A percentile compares a stretch with the other conserved stretches of the same genome.
Conservation (phyloP, 148 eudicot genomes). For the Cornus kousa region DNA sequence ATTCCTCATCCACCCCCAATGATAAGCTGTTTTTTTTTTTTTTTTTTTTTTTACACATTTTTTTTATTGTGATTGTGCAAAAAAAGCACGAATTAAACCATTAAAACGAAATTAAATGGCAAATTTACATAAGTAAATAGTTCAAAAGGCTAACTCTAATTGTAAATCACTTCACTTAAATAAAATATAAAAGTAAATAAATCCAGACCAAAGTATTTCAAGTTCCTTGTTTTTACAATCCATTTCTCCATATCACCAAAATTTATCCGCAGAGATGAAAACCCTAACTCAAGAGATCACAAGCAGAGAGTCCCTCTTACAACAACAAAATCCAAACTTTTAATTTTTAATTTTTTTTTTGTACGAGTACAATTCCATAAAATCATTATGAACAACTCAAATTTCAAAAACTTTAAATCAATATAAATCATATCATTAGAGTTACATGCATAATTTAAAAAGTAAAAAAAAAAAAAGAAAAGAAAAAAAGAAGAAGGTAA, state of each 20-base stretch:
- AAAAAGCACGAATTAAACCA: not conserved
- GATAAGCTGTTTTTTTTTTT: not conserved
- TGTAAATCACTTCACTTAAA: not conserved
- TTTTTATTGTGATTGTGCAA: not conserved
- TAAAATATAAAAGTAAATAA: too few species aligned
- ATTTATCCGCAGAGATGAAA: not conserved
- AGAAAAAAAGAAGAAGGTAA: too few species aligned
- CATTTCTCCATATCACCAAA: not conserved
- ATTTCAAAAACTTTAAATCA: not conserved
- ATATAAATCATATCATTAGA: too few species aligned
- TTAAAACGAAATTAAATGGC: not conserved
- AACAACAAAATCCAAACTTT: not conserved
- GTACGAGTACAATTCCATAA: not conserved
- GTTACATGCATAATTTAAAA: not conserved
- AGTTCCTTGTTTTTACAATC: not conserved
- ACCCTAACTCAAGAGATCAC: not conserved
- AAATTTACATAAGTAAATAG: not conserved
- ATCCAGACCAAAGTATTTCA: not conserved
- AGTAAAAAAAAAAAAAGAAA: not conserved
- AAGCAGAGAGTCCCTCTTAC: not conserved
- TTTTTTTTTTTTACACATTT: not conserved
- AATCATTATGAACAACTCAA: not conserved
- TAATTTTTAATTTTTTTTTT: not conserved
- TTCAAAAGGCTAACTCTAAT: not conserved
- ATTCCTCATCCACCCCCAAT: too few species aligned